These are phyloP conservation scores for Leishmania braziliensis DNA, from an alignment of 208 protist genomes.

Conservation along the genomic window DNA sequence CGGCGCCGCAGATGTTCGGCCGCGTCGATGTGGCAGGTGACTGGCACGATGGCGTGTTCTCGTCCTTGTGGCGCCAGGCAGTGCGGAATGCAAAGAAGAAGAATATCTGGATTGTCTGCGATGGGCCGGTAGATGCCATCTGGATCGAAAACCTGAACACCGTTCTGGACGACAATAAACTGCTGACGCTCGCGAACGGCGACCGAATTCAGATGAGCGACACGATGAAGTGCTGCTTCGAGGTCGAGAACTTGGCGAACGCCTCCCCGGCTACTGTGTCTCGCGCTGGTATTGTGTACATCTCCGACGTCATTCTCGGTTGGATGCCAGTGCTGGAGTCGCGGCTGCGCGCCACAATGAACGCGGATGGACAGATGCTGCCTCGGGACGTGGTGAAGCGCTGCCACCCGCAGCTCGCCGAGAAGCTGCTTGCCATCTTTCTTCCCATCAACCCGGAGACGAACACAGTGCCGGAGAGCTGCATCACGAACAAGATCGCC, in stretches of 20 bases:
- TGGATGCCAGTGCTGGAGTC: constrained; percentile 92
- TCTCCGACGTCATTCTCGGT: constrained; percentile 95
- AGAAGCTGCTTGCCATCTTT: constrained; percentile 84
- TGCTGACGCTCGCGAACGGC: constrained; percentile 98
- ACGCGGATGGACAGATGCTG: constrained; percentile 75
- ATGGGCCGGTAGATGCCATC: constrained; percentile 98
- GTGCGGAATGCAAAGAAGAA: constrained; percentile 90
- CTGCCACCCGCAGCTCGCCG: constrained; percentile 76
- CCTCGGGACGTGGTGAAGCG: constrained; percentile 75
- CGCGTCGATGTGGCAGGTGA: constrained; percentile 94
- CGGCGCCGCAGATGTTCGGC: constrained; percentile 96
- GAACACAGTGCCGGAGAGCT: constrained; percentile 28
- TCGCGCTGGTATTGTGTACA: constrained; percentile 98
- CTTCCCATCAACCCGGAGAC: constrained; percentile 61
- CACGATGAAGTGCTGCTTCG: constrained; percentile 97
- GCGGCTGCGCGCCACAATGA: constrained; percentile 69
- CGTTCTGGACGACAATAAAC: constrained; percentile 99
- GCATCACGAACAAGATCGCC: constrained; percentile 67
- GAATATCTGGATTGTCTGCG: constrained; percentile 96
- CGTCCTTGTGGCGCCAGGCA: constrained; percentile 89
- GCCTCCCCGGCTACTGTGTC: constrained; percentile 99
- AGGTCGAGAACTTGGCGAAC: constrained; percentile 98
- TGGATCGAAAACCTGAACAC: constrained; percentile 99
- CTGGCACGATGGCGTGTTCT: constrained; percentile 97
- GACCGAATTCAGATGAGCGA: constrained; percentile 97